phyloP scores from a whole-genome alignment of 1,284 basidiomycete genomes.

The Lentinula novae-zelandiae region DNA sequence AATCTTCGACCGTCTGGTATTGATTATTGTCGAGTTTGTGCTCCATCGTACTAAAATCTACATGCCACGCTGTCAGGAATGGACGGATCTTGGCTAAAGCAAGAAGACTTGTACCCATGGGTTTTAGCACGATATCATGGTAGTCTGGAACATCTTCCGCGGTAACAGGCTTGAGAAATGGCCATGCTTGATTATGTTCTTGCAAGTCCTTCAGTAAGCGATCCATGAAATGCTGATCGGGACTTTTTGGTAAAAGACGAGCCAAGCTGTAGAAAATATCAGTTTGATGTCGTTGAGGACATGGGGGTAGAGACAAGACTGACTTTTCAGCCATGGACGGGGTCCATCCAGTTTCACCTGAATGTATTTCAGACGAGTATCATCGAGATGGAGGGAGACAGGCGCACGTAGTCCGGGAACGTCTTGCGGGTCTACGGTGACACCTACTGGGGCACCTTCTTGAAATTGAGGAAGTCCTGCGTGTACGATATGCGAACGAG shows the following conservation, averaged over 20 bases:
- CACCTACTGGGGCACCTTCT: constrained; percentile 42
- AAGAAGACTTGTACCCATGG: constrained; percentile 75
- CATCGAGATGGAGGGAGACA: constrained; percentile 5
- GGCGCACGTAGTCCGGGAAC: constrained; percentile 81
- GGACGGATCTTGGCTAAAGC: constrained; percentile 4
- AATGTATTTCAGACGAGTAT: constrained; percentile 9
- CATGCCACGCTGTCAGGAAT: constrained; percentile 1
- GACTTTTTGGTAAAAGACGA: constrained; percentile 46
- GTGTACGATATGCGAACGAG: constrained; percentile 85
- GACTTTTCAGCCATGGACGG: constrained; percentile 80
- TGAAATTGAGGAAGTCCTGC: constrained; percentile 81
- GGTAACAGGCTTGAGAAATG: constrained; percentile 83
- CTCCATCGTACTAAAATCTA: constrained; percentile 92
- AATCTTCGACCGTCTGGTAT: constrained; percentile 76
- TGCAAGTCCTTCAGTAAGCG: constrained; percentile 83
- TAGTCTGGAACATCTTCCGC: constrained; percentile 86
- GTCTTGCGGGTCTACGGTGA: constrained; percentile 63
- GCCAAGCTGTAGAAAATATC: constrained; percentile 6
- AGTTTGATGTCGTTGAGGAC: background rate
- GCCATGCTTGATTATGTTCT: constrained; percentile 83
- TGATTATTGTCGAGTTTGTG: constrained; percentile 83
- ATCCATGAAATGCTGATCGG: constrained; percentile 71
- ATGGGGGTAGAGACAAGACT: constrained; percentile 23
- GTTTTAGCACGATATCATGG: constrained; percentile 85
- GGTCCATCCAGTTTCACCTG: constrained; percentile 93